phyloP scores from a whole-genome alignment of 2,329 filamentous ascomycete genomes.

The Colletotrichum sidae region DNA sequence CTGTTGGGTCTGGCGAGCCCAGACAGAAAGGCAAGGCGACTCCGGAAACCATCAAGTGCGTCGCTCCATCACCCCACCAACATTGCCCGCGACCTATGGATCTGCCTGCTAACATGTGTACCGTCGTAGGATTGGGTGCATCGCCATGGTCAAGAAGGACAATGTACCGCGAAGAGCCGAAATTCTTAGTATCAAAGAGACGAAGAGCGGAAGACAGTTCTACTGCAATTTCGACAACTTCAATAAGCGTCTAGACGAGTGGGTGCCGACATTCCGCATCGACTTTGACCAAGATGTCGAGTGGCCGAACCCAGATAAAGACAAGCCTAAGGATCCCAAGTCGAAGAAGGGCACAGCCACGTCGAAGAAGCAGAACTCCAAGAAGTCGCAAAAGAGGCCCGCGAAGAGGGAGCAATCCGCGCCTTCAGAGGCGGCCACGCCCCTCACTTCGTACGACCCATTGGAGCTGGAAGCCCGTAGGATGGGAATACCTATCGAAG shows the following conservation, averaged over 20 bases:
- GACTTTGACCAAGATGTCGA: constrained; percentile 93
- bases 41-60: constrained; percentile 82
- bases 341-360: constrained; percentile 75
- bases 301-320: constrained; percentile 93
- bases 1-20: constrained; percentile 68
- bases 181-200: constrained; percentile 92
- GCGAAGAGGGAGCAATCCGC: constrained; percentile 67
- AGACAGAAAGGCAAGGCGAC: constrained; percentile 85
- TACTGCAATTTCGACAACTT: constrained; percentile 99
- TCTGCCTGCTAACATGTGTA: constrained; percentile 9
- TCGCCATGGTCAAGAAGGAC: constrained; percentile 75
- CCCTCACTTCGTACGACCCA: constrained; percentile 66
- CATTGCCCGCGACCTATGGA: neutral
- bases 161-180: constrained; percentile 91
- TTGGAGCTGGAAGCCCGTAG: constrained; percentile 61
- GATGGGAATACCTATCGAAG: constrained; percentile 50
- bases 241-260: constrained; percentile 89
- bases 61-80: constrained; percentile 38
- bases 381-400: constrained; percentile 68
- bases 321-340: constrained; percentile 79
- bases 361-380: constrained; percentile 67
- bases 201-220: constrained; percentile 88
- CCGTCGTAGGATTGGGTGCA: constrained; percentile 62
- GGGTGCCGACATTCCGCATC: constrained; percentile 85
- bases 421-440: constrained; percentile 64